Base-by-base conservation (phyloP, 768 basidiomycete species). In the Auricularia auricula-judae region DNA sequence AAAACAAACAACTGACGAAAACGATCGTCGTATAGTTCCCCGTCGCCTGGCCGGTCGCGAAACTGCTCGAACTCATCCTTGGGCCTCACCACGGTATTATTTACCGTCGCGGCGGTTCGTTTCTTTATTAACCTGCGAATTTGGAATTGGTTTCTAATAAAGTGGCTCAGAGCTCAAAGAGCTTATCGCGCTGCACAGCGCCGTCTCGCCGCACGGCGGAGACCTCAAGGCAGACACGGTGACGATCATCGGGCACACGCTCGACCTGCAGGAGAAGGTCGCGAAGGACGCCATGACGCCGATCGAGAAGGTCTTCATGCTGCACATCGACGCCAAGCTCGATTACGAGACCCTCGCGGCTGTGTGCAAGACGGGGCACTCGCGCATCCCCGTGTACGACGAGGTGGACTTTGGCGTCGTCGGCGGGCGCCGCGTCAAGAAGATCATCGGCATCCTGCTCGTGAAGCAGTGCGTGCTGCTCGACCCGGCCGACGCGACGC, bases 1-100 rank as follows among this genome's bases (percentile, higher is more conserved):
- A 34, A 58, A 29, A n/a, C 43, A 21, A 56, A 7, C 29, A 29
- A 43, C 36, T 35, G 16, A 34, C 39, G 21, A 7, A 29, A 4
- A 42, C 35, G 21, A 60, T 29, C 39, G 16, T 65, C 18, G 23
- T 42, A 8, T 36, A 91, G 89, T 86, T 83, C 3, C 74, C 90
- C 14, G 75, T 95, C 56, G 80, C 91, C 2, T 94, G 90, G 89
- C 93, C 93, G 2, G 84, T 93, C 5, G 89, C 93, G 0, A 92
- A 91, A 71, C 69, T 94, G 0, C 80, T 94, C 8, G 89, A 93
- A 69, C 81, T 84, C 65, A 82, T 82, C 3, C 81, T 96, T 3
- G 93, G 93, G 4, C 76, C 86, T 0, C 91, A 94, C 73, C 91
- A 93, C 71, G 93, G 93, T 29, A 92, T 95, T 71, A 92, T 95